phyloP scores from a whole-genome alignment of 1,284 basidiomycete species.

The Wolfiporia cocos region DNA sequence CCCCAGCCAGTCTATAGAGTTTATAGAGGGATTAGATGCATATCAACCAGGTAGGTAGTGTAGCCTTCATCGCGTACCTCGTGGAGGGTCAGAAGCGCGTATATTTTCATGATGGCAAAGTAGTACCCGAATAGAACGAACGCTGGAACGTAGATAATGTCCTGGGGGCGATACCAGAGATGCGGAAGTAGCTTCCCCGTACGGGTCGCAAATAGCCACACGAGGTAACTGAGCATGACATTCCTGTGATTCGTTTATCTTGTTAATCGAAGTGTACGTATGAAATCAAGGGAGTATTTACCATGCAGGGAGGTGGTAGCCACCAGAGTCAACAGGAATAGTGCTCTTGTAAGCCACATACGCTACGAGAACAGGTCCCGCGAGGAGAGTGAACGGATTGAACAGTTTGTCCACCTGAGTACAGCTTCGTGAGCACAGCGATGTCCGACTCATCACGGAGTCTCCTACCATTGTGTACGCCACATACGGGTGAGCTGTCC shows the following conservation, averaged over 20 bases:
- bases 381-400: constrained; percentile 84
- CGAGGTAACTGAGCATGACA: constrained; percentile 66
- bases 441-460: constrained; percentile 2
- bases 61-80: constrained; percentile 21
- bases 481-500: constrained; percentile 87
- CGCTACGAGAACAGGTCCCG: constrained; percentile 74
- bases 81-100: constrained; percentile 28
- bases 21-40: not conserved
- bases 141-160: constrained; percentile 87
- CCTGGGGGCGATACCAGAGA: constrained; percentile 78
- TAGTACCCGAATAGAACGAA: constrained; percentile 89
- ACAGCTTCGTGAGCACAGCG: not conserved
- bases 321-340: constrained; percentile 59
- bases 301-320: constrained; percentile 90
- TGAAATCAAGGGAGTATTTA: constrained; percentile 32
- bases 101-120: constrained; percentile 31
- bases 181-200: constrained; percentile 87
- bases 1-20: constrained; percentile 76
- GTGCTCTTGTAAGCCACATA: constrained; percentile 78
- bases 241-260: constrained; percentile 44
- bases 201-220: constrained; percentile 80
- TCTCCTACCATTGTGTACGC: constrained; percentile 77
- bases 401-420: constrained; percentile 81
- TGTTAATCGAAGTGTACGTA: not conserved
- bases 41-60: not conserved